These are phyloP conservation scores for Lactarius hatsudake DNA, from an alignment of 768 basidiomycete species.

Conservation along the genomic window DNA sequence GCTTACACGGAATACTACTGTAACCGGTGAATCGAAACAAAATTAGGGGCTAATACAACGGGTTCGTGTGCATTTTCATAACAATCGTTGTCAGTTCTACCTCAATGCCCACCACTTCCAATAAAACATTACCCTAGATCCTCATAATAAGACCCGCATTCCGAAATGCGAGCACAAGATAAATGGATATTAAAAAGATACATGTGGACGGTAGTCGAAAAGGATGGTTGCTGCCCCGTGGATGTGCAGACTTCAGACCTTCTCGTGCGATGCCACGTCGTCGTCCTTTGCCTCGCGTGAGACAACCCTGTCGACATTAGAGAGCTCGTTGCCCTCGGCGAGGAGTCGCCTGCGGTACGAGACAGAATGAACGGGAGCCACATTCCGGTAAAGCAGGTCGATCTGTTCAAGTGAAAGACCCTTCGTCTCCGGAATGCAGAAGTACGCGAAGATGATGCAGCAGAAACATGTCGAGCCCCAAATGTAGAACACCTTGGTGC, in stretches of 20 bases:
- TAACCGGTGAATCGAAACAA: neutral
- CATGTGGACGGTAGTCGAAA: neutral
- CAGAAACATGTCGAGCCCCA: constrained; percentile 70
- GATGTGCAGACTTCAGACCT: constrained; percentile 7
- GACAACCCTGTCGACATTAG: neutral
- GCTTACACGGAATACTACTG: neutral
- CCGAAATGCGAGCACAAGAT: neutral
- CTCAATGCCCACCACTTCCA: neutral
- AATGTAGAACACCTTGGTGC: constrained; percentile 82
- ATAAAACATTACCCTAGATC: neutral
- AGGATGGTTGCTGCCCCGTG: neutral
- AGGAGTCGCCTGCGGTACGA: constrained; percentile 34
- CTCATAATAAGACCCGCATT: neutral
- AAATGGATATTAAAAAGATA: neutral
- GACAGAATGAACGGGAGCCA: constrained; percentile 50
- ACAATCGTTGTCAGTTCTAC: neutral
- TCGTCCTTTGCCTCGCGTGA: neutral
- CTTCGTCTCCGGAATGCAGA: constrained; percentile 81
- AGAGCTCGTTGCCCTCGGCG: constrained; percentile 16
- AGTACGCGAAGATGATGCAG: constrained; percentile 74
- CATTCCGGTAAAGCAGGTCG: constrained; percentile 72
- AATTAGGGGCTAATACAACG: constrained; percentile 6
- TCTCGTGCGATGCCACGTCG: constrained; percentile 4
- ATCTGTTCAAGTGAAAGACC: constrained; percentile 84
- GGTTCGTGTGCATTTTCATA: neutral